Evolutionary conservation across 2,329 filamentous ascomycete species (phyloP), one percentile per base, ranked within the genome.

Genomic region (Paracoccidioides lutzii): DNA sequence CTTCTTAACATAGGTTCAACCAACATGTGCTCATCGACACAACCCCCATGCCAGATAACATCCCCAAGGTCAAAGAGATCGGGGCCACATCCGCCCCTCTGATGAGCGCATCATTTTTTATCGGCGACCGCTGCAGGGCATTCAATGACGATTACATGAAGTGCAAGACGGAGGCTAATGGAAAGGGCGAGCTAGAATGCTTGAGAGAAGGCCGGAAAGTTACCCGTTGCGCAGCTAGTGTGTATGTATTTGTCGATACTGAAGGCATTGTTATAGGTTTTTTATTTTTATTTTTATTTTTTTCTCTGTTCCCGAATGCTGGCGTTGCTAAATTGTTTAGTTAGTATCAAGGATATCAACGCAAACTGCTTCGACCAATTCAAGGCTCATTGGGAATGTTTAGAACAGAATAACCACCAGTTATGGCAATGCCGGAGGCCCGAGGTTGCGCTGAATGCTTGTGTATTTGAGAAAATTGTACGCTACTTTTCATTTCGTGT

Each of bases 81-180:
- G 93, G 93, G 67, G 82, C 89, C 68, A 95, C 85, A 67, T 97
- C 91, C 57, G 93, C 90, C 42, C 93, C 93, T 55, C 81, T 98
- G 46, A 78, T 95, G 58, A 95, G 88, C 62, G 93, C 93, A 37
- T 84, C 89, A 53, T 98, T 88, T 81, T 98, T 97, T 74, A 98
- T 98, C 70, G 93, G 93, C 61, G 90, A 90, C 63, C 85, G 91
- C 69, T 98, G 93, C 84, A 86, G 82, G 71, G 79, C 87, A 57
- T 98, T 90, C 80, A 97, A 97, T 75, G 93, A 98, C 78, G 93
- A 98, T 76, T 98, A 87, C 77, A 98, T 98, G 91, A 88, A 95
- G 78, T 98, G 93, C 86, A 98, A 98, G 85, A 88, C 82, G 64
- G 90, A 96, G 76, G 84, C 89, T 66, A 85, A 88, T 60, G 93